phyloP scores from a whole-genome alignment of 2,329 filamentous ascomycete genomes.

The Tolypocladium inflatum region DNA sequence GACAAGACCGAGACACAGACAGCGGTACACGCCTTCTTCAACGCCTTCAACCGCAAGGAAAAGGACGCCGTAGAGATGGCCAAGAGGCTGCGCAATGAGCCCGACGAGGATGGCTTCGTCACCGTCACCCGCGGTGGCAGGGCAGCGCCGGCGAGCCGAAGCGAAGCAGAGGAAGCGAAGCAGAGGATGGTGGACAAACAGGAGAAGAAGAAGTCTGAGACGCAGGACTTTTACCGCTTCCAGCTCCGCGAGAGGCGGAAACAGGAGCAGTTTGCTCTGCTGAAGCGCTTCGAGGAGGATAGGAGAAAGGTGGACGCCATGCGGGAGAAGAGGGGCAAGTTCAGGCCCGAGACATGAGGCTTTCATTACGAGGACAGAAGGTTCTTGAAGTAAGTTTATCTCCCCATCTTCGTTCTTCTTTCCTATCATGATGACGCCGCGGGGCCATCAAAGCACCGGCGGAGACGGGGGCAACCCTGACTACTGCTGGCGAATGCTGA shows the following conservation, averaged over 20 bases:
- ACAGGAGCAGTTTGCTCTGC: constrained; percentile 57
- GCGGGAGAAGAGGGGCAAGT: constrained; percentile 56
- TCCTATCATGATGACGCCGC: constrained; percentile 39
- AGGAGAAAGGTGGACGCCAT: constrained; percentile 61
- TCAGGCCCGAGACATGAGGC: constrained; percentile 40
- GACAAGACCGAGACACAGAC: constrained; percentile 56
- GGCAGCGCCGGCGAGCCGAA: constrained; percentile 62
- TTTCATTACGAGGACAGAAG: background rate
- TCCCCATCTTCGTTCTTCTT: background rate
- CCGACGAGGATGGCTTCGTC: constrained; percentile 92
- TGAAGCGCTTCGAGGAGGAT: constrained; percentile 68
- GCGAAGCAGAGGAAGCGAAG: constrained; percentile 55
- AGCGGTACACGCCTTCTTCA: constrained; percentile 78
- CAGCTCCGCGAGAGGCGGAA: constrained; percentile 73
- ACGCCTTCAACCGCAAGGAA: constrained; percentile 65
- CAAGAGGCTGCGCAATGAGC: constrained; percentile 61
- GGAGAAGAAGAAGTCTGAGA: constrained; percentile 51
- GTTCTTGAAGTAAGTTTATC: background rate
- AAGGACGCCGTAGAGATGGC: constrained; percentile 52
- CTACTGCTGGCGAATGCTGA: constrained; percentile 37
- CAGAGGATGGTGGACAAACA: constrained; percentile 54
- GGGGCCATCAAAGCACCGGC: constrained; percentile 36
- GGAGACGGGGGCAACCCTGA: constrained; percentile 9
- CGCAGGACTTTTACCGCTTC: constrained; percentile 75
- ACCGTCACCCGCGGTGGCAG: constrained; percentile 77